These are phyloP conservation scores for Colletotrichum godetiae DNA, from an alignment of 2,329 filamentous ascomycete species.

Conservation along the genomic window DNA sequence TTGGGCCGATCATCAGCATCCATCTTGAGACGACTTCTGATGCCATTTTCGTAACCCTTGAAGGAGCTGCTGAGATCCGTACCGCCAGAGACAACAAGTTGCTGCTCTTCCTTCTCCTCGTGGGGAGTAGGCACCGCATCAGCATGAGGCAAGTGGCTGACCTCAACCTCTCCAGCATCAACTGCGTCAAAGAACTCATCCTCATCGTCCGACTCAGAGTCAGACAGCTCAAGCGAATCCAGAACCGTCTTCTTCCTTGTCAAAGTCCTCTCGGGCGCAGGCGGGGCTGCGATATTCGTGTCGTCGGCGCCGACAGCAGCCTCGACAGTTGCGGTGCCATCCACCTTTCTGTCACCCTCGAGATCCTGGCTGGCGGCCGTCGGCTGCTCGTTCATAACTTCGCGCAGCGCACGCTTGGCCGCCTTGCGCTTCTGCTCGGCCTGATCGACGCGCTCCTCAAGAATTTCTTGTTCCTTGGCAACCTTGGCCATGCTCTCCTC, in stretches of 20 bases:
- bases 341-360: constrained; percentile 41
- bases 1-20: constrained; percentile 93
- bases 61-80: constrained; percentile 82
- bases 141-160: constrained; percentile 70
- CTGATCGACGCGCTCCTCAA: constrained; percentile 88
- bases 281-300: constrained; percentile 35
- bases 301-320: constrained; percentile 38
- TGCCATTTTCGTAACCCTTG: constrained; percentile 90
- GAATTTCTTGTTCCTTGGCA: constrained; percentile 91
- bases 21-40: constrained; percentile 83
- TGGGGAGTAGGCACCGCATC: constrained; percentile 39
- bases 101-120: constrained; percentile 55
- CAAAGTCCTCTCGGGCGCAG: constrained; percentile 53
- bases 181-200: constrained; percentile 95
- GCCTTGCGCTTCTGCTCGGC: constrained; percentile 90
- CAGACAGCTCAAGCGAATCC: constrained; percentile 79
- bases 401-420: constrained; percentile 89
- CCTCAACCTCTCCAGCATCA: constrained; percentile 90
- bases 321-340: constrained; percentile 47
- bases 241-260: constrained; percentile 73
- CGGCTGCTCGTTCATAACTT: constrained; percentile 69
- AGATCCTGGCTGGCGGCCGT: constrained; percentile 43
- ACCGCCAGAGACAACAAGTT: constrained; percentile 57
- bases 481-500: constrained; percentile 99
- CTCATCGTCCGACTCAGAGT: constrained; percentile 85